Evolutionary conservation across 805 yeast genomes (phyloP).

Genomic region (Starmerella geochares): DNA sequence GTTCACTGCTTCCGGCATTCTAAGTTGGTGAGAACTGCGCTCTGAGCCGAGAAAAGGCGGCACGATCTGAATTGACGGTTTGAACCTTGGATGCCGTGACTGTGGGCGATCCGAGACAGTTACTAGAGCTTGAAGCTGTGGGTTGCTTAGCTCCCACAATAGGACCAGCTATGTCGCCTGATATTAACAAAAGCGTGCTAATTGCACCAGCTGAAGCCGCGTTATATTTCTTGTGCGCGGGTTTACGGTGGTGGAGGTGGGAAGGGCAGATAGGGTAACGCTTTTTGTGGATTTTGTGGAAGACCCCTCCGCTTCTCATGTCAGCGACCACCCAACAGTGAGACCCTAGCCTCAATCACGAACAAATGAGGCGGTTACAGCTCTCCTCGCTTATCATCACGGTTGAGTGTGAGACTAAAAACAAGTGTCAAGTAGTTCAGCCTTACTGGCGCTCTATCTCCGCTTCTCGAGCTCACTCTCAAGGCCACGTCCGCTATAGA

Average conservation of each 20-base stretch:
- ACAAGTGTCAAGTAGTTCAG: no score
- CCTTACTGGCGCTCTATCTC: no score
- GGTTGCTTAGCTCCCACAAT: not conserved
- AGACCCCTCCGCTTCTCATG: not conserved
- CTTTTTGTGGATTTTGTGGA: slow-evolving; percentile 19
- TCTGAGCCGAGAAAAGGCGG: no score
- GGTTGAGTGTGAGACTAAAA: no score
- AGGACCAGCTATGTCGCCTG: not conserved
- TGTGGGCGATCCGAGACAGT: no score
- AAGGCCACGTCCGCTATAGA: no score
- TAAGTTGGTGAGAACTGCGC: no score
- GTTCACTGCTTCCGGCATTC: no score
- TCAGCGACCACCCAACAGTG: slow-evolving; percentile 2
- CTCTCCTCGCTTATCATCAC: not conserved
- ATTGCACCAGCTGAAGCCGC: not conserved
- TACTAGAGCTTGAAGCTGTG: not conserved
- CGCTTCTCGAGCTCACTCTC: no score
- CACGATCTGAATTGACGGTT: not conserved
- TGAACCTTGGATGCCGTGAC: no score
- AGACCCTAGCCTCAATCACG: slow-evolving; percentile 5
- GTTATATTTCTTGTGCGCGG: not conserved
- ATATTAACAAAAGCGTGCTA: not conserved
- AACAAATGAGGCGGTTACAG: not conserved
- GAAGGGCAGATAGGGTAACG: slow-evolving; percentile 2
- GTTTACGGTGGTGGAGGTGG: not conserved